These are phyloP conservation scores for Bipolaris oryzae DNA, from an alignment of 2,329 filamentous ascomycete species.

Conservation along the genomic window DNA sequence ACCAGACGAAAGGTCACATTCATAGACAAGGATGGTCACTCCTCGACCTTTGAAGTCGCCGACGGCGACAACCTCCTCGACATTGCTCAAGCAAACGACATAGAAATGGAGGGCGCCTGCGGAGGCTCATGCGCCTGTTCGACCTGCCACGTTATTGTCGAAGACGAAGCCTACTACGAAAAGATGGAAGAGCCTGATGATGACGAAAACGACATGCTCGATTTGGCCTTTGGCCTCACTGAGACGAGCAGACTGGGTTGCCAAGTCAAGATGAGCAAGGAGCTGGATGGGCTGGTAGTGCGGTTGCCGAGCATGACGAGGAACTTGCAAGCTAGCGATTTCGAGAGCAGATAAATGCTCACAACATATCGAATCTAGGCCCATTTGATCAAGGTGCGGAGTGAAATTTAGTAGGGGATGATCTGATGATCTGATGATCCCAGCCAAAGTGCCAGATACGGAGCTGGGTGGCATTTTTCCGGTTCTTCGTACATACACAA, in stretches of 20 bases:
- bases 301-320: conserved; percentile 90
- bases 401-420: background rate
- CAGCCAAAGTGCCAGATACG: background rate
- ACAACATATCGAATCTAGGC: background rate
- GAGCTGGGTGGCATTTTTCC: background rate
- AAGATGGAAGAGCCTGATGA: conserved; percentile 65
- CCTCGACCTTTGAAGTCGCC: conserved; percentile 77
- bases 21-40: conserved; percentile 83
- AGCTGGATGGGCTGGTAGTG: conserved; percentile 84
- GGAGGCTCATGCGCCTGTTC: conserved; percentile 93
- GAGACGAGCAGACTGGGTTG: conserved; percentile 86
- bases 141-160: conserved; percentile 88
- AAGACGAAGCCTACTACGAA: conserved; percentile 74
- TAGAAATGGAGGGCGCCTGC: conserved; percentile 98
- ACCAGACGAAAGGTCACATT: conserved; percentile 84
- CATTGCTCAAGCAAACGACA: conserved; percentile 89
- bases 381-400: background rate
- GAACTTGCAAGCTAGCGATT: conserved; percentile 95
- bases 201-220: conserved; percentile 62
- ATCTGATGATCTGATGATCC: background rate
- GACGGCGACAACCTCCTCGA: conserved; percentile 93
- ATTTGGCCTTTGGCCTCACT: conserved; percentile 86
- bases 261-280: conserved; percentile 89
- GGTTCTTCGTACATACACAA: background rate
- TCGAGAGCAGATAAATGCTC: conserved; percentile 48